Base-by-base conservation (phyloP, 2,329 filamentous ascomycete genomes). In the Mariannaea elegans region DNA sequence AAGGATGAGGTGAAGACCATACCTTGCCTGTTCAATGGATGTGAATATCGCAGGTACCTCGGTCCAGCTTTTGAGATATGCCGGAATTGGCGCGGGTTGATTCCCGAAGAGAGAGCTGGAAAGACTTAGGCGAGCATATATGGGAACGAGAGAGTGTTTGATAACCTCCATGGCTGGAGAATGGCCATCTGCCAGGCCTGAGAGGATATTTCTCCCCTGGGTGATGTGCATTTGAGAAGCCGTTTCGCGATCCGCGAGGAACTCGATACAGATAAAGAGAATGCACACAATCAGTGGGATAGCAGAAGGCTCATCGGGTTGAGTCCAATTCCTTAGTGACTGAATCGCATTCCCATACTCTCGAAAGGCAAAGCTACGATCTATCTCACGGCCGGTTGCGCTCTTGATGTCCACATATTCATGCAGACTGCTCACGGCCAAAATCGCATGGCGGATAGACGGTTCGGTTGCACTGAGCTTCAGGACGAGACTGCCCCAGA, bases 261-360 rank as follows among this genome's bases (percentile, higher is more conserved):
- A 83, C 69, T 86, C 84, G 47, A 85, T 79, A 64, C 82, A 83
- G 21, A 82, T 80, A 61, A 85, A 84, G 19, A 85, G 71, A 1
- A 84, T 68, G 61, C 82, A 84, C 6, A 80, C 79, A 3, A 83
- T 71, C 14, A 85, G 65, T 1, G 75, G 75, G 0, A 77, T 65
- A 1, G 70, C 67, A 7, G 71, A 66, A 1, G 65, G 14, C 61
- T 75, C 67, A 69, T 74, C 63, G 14, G 72, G 64, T 44, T 66
- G 60, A 2, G 73, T 66, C 59, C 76, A 76, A 21, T 79, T 76
- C 34, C 78, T 64, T 23, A 84, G 61, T 18, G 77, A 75, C 0
- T 73, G 70, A 32, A 85, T 81, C 3, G 83, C 80, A 53, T 79
- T 79, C 57, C 80, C 80, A 64, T 85, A 85, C 62, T 85, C 70